A percentile compares a stretch with the other conserved stretches of the same genome.
These are phyloP conservation scores for Chionographis japonica DNA, from an alignment of 106 monocot genomes.

Conservation along the genomic window DNA sequence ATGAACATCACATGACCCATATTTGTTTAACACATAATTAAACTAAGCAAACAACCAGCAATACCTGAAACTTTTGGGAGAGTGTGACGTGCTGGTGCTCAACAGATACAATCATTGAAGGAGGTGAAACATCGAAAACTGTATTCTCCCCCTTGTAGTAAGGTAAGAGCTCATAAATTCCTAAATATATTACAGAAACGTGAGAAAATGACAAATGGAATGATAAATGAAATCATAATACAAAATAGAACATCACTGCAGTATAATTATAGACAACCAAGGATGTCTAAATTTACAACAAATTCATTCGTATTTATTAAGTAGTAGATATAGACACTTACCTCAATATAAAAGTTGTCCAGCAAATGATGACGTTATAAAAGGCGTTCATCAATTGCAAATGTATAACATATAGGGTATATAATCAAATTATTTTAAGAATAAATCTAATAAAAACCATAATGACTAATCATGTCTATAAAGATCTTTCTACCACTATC, in stretches of 20 bases:
- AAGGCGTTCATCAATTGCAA: no score
- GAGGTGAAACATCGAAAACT: conserved; percentile 92
- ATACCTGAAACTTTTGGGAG: conserved; percentile 80
- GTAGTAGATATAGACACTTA: no score
- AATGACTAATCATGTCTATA: no score
- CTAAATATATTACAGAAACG: conserved; percentile 27
- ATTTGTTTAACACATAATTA: background rate
- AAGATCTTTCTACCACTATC: no score
- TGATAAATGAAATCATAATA: background rate
- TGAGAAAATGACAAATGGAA: background rate
- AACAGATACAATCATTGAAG: conserved; percentile 64
- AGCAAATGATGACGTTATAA: no score
- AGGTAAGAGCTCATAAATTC: conserved; percentile 78
- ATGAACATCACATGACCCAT: no score
- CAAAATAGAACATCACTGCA: background rate
- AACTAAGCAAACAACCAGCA: conserved; percentile 1
- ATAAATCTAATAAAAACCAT: no score
- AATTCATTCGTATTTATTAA: background rate
- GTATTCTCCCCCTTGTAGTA: conserved; percentile 98
- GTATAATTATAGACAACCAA: background rate
- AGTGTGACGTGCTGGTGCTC: conserved; percentile 67
- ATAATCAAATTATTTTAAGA: no score
- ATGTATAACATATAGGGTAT: no score
- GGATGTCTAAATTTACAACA: background rate
- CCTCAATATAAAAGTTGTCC: no score